Conservation (phyloP, 2,329 filamentous ascomycete species). For the Pseudogymnoascus sp. region DNA sequence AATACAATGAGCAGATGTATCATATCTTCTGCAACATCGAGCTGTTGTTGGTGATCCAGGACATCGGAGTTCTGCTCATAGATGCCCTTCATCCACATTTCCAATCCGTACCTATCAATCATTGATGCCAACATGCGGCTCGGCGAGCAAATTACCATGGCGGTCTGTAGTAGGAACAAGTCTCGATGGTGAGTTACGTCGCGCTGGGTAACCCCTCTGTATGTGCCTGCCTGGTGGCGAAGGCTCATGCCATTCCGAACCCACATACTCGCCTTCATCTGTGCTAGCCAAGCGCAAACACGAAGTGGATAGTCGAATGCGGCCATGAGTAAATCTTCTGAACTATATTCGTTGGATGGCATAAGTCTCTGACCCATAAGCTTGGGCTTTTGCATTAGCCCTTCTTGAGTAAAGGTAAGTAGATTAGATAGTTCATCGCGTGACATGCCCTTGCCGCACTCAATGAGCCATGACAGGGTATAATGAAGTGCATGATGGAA, state of each 20-base stretch:
- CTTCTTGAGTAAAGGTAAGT: constrained; percentile 62
- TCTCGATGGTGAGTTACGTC: constrained; percentile 93
- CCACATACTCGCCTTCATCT: constrained; percentile 99
- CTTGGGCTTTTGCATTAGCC: constrained; percentile 58
- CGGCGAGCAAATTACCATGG: constrained; percentile 77
- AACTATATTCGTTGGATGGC: constrained; percentile 47
- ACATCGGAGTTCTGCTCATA: constrained; percentile 65
- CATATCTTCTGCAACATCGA: constrained; percentile 94
- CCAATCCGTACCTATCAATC: constrained; percentile 84
- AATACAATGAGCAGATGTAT: constrained; percentile 87
- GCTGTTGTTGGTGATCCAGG: constrained; percentile 78
- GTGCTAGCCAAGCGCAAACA: constrained; percentile 91
- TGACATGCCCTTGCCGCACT: constrained; percentile 72
- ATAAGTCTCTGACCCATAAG: constrained; percentile 51
- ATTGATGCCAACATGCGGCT: constrained; percentile 79
- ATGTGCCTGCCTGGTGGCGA: constrained; percentile 88
- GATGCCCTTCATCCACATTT: constrained; percentile 75
- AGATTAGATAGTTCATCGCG: constrained; percentile 58
- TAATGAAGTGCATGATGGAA: constrained; percentile 98
- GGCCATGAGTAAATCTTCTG: constrained; percentile 76
- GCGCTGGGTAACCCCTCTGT: constrained; percentile 78
- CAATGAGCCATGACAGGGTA: constrained; percentile 89
- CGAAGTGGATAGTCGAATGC: constrained; percentile 89
- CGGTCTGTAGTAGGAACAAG: constrained; percentile 86
- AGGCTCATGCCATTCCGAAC: constrained; percentile 95